A percentile compares a stretch with the other conserved stretches of the same genome.
Conservation (phyloP, 2,329 filamentous ascomycete species). For the Tolypocladium album region DNA sequence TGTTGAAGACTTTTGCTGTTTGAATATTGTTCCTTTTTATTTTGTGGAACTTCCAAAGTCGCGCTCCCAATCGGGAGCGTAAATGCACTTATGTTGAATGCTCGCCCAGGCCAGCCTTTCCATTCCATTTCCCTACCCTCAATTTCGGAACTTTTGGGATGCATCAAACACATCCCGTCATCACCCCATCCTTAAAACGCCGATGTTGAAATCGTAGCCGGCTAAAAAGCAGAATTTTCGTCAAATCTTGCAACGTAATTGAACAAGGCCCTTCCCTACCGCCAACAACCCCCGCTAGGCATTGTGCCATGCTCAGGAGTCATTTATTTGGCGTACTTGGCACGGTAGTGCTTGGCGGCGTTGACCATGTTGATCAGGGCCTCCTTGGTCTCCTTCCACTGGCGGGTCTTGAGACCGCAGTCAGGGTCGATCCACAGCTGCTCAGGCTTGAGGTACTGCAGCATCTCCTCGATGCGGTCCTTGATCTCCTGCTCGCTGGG, state of each 20-base stretch:
- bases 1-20: slow-evolving; percentile 6
- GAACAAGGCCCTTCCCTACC: slow-evolving; percentile 12
- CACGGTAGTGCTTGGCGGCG: slow-evolving; percentile 92
- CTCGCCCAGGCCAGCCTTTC: slow-evolving; percentile 18
- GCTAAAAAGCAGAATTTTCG: slow-evolving; percentile 23
- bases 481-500: slow-evolving; percentile 97
- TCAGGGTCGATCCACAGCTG: slow-evolving; percentile 99
- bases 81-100: slow-evolving; percentile 30
- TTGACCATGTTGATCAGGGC: slow-evolving; percentile 95
- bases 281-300: background rate
- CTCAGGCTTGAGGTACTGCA: slow-evolving; percentile 90
- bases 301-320: background rate
- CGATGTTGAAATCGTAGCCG: slow-evolving; percentile 49
- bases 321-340: slow-evolving; percentile 65
- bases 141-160: slow-evolving; percentile 24
- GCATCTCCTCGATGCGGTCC: slow-evolving; percentile 96
- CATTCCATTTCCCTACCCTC: slow-evolving; percentile 12
- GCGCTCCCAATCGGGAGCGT: slow-evolving; percentile 20
- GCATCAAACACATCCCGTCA: slow-evolving; percentile 20
- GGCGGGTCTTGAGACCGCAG: slow-evolving; percentile 97
- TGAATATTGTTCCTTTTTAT: slow-evolving; percentile 8
- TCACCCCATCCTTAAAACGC: slow-evolving; percentile 33
- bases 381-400: slow-evolving; percentile 98
- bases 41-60: slow-evolving; percentile 14
- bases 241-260: slow-evolving; percentile 18